Percentiles rank a stretch among this genome's conserved stretches.
Conservation (phyloP, 768 basidiomycete genomes). For the Russula brevipes region DNA sequence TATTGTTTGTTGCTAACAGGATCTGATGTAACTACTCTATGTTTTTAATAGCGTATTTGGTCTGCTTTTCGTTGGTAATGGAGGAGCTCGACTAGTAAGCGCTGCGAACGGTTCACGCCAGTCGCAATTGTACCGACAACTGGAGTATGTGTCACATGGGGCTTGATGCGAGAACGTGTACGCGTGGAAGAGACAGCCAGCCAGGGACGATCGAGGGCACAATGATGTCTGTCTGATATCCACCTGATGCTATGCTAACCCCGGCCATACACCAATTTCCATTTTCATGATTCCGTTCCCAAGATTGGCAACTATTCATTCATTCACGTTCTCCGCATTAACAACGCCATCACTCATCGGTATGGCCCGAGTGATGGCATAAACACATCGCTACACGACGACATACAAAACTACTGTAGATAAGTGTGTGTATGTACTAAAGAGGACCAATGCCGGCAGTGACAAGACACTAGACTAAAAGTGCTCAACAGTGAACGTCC, state of each 20-base stretch:
- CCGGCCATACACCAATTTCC: too few relatives aligned
- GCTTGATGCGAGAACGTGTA: neutral
- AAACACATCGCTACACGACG: constrained; percentile 2
- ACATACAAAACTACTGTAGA: neutral
- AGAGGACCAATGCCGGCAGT: neutral
- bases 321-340: neutral
- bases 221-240: too few relatives aligned
- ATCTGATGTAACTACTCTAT: constrained; percentile 4
- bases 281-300: neutral
- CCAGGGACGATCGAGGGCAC: neutral
- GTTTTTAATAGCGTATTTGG: neutral
- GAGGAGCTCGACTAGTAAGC: neutral
- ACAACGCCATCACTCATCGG: neutral
- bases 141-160: neutral
- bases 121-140: too few relatives aligned
- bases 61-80: neutral
- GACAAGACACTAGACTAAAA: constrained; percentile 46
- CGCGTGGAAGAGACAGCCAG: neutral
- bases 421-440: neutral
- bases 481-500: constrained; percentile 93
- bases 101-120: neutral
- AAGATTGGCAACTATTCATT: neutral
- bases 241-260: too few relatives aligned
- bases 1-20: constrained; percentile 4
- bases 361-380: constrained; percentile 3